These are phyloP conservation scores for Niveomyces coronatus DNA, from an alignment of 2,329 filamentous ascomycete species.

Conservation along the genomic window DNA sequence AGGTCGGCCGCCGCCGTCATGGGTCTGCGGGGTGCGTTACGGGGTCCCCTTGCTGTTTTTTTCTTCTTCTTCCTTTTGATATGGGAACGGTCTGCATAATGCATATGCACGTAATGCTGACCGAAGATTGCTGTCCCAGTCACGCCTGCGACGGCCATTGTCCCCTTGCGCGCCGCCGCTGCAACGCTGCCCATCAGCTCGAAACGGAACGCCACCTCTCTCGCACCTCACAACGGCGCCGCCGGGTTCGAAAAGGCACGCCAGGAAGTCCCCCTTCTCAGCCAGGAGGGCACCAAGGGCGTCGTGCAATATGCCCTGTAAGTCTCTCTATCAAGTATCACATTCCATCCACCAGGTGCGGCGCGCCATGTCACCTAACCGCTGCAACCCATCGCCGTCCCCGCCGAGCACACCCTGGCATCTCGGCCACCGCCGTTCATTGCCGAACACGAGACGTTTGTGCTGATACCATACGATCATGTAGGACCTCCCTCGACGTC, in stretches of 20 bases:
- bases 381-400: background rate
- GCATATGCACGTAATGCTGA: no score
- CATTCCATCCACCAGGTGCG: background rate
- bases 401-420: background rate
- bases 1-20: slow-evolving; percentile 42
- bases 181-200: slow-evolving; percentile 58
- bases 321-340: slow-evolving; percentile 32
- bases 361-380: no score
- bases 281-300: slow-evolving; percentile 71
- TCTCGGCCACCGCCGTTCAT: background rate
- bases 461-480: no score
- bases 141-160: slow-evolving; percentile 53
- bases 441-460: no score
- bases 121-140: slow-evolving; percentile 37
- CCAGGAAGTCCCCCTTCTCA: slow-evolving; percentile 65
- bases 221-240: slow-evolving; percentile 43
- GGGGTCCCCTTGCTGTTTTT: background rate
- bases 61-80: background rate
- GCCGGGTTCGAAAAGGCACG: slow-evolving; percentile 44
- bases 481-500: slow-evolving; percentile 70
- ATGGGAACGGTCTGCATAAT: background rate
- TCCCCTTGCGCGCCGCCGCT: slow-evolving; percentile 53
- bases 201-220: slow-evolving; percentile 50
- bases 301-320: slow-evolving; percentile 81
- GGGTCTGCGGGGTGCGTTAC: slow-evolving; percentile 38